These are phyloP conservation scores for Metschnikowia similis DNA, from an alignment of 805 yeast species.

Conservation along the genomic window DNA sequence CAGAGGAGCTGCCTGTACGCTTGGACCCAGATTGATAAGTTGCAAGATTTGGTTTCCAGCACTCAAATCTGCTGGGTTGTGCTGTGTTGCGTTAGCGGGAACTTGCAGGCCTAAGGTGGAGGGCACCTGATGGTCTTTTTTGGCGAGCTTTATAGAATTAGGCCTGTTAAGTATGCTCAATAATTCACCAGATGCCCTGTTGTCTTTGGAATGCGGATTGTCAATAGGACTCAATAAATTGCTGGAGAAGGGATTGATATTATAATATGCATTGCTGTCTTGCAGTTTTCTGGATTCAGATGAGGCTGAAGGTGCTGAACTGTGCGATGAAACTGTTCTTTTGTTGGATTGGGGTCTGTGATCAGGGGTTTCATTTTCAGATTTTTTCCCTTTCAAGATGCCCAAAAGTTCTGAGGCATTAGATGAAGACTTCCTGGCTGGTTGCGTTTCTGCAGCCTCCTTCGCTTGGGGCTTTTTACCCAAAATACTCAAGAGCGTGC, in stretches of 20 bases:
- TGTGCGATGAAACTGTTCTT: not conserved
- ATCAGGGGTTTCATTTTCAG: not conserved
- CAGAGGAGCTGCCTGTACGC: not conserved
- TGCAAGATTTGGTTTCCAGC: slow-evolving; percentile 20
- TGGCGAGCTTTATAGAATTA: not conserved
- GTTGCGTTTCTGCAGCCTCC: slow-evolving; percentile 4
- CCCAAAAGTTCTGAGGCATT: slow-evolving; percentile 17
- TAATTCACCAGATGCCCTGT: slow-evolving; percentile 1
- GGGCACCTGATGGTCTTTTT: slow-evolving; percentile 1
- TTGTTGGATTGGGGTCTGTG: not conserved
- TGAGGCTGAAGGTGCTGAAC: not conserved
- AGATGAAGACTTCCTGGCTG: not conserved
- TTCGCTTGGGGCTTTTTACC: slow-evolving; percentile 11
- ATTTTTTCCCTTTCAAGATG: slow-evolving; percentile 11
- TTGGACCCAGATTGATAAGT: slow-evolving; percentile 9
- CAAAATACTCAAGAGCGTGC: slow-evolving; percentile 14
- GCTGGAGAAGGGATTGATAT: not conserved
- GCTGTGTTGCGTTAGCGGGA: not conserved
- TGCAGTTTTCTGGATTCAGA: not conserved
- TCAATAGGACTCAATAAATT: not conserved
- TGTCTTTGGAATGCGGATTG: not conserved
- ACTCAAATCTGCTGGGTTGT: slow-evolving; percentile 14
- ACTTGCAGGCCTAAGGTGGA: not conserved
- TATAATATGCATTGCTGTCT: not conserved
- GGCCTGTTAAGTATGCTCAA: slow-evolving; percentile 3